These are phyloP conservation scores for Plasmodium knowlesi DNA, from an alignment of 169 alveolate genomes.

Conservation along the genomic window DNA sequence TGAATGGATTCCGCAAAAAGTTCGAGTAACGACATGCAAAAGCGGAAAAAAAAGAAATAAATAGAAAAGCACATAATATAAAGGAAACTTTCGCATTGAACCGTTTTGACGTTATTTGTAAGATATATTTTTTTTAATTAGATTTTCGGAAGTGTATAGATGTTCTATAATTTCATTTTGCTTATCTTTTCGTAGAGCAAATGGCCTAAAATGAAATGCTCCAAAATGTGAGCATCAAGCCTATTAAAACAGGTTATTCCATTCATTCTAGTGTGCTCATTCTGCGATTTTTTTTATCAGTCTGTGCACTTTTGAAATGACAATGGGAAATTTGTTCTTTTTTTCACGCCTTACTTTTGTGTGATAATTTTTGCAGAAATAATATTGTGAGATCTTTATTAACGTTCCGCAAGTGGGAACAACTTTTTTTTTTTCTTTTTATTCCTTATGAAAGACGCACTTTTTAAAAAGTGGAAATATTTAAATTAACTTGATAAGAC, in stretches of 20 bases:
- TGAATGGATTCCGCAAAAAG: neutral
- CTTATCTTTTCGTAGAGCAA: neutral
- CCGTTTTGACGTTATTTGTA: neutral
- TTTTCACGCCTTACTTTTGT: neutral
- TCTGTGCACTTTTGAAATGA: neutral
- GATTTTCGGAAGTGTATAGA: neutral
- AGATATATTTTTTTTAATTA: neutral
- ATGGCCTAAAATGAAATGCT: neutral
- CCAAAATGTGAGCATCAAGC: neutral
- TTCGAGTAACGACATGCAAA: neutral
- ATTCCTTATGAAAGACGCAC: neutral
- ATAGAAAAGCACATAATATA: neutral
- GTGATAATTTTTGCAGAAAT: neutral
- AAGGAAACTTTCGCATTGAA: neutral
- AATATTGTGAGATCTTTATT: neutral
- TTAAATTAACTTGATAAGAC: neutral
- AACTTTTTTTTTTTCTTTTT: neutral
- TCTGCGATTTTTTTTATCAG: neutral
- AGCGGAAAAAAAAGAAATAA: neutral
- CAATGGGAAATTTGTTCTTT: neutral
- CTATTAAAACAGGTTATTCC: neutral
- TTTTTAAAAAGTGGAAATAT: neutral
- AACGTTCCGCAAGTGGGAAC: neutral
- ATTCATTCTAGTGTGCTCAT: neutral
- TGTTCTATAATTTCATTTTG: neutral